Evolutionary conservation across 225 moss, liverwort and hornwort species (phyloP).

Genomic region (Sphagnum tenellum): DNA sequence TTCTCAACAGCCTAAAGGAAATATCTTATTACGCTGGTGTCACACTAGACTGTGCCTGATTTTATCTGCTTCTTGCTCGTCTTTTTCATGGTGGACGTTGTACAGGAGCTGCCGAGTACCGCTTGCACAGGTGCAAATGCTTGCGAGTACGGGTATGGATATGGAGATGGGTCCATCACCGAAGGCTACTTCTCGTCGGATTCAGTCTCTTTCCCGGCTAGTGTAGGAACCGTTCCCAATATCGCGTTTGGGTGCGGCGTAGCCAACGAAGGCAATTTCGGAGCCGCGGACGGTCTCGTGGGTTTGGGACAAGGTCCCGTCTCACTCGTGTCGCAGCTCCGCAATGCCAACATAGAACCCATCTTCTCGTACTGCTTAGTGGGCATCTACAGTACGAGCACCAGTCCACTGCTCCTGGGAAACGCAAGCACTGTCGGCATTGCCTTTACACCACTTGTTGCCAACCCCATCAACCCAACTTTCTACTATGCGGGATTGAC

Average conservation of each 20-base stretch:
- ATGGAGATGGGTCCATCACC: conserved; percentile 16
- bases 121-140: neutral
- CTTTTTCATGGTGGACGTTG: too few species aligned
- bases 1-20: too few species aligned
- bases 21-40: too few species aligned
- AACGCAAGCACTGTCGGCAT: conserved; percentile 10
- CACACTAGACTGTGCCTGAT: too few species aligned
- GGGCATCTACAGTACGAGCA: conserved; percentile 5
- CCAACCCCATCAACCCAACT: conserved; percentile 8
- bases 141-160: conserved; percentile 18
- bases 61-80: too few species aligned
- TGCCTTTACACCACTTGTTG: conserved; percentile 10
- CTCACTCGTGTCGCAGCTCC: conserved; percentile 8
- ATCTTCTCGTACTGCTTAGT: conserved; percentile 16
- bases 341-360: neutral
- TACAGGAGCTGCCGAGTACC: too few species aligned
- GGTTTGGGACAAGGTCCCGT: conserved; percentile 9
- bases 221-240: conserved; percentile 1
- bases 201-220: conserved; percentile 5
- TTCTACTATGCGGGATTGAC: conserved; percentile 13
- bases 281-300: conserved; percentile 8
- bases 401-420: conserved; percentile 22
- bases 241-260: conserved; percentile 19
- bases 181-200: conserved; percentile 15
- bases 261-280: conserved; percentile 13